These are phyloP conservation scores for Penicillium canescens DNA, from an alignment of 495 filamentous ascomycete species.

Conservation along the genomic window DNA sequence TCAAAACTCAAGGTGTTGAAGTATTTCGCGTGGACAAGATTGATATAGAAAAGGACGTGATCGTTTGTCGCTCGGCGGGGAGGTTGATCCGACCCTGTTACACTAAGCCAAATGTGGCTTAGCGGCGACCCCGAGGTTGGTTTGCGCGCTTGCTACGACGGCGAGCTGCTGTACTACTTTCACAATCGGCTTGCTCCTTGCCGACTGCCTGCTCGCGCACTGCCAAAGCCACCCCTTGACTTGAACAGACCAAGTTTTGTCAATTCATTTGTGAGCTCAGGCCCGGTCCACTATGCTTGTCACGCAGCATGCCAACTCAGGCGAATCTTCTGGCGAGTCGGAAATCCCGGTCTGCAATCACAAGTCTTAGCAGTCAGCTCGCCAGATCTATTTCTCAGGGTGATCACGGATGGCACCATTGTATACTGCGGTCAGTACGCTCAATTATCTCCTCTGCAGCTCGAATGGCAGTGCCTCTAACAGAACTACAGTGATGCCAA, in stretches of 20 bases:
- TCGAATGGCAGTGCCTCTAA: neutral
- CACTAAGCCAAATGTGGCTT: slow-evolving; percentile 10
- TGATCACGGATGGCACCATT: neutral
- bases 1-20: neutral
- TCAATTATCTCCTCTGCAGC: neutral
- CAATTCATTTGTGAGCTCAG: neutral
- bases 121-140: neutral
- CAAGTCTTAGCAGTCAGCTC: slow-evolving; percentile 4
- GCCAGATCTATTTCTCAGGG: neutral
- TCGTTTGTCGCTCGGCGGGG: slow-evolving; percentile 13
- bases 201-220: neutral
- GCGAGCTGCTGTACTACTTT: neutral
- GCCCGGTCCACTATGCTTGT: slow-evolving; percentile 20
- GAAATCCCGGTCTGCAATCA: slow-evolving; percentile 14
- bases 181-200: neutral
- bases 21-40: slow-evolving; percentile 2
- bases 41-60: slow-evolving; percentile 26
- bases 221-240: neutral
- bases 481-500: neutral
- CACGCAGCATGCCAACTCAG: slow-evolving; percentile 24
- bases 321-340: slow-evolving; percentile 20
- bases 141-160: slow-evolving; percentile 2
- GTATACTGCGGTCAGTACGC: neutral
- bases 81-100: slow-evolving; percentile 19
- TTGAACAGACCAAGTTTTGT: neutral